Evolutionary conservation across 192 early-diverging fungal species (phyloP), one percentile per base, ranked within the genome.

Genomic region (Chytriomyces hyalinus): DNA sequence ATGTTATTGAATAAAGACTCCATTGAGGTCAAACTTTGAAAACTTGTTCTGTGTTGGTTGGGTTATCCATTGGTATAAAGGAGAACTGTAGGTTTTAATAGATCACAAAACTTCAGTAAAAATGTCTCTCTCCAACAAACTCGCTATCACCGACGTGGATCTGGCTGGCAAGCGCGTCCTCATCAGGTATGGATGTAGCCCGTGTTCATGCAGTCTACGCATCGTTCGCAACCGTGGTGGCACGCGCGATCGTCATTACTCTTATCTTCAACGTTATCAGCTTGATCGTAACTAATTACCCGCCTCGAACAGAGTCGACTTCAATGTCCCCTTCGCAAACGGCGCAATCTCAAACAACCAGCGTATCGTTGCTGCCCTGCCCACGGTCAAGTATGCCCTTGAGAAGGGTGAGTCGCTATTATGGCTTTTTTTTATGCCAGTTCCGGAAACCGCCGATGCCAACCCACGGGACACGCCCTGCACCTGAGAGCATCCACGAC

Each of bases 241-340:
- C 36, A 36, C 13, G 64, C 36, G n/a, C 36, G n/a, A 65, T 17
- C 64, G 3, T 43, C 24, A 11, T 43, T 49, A 50, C 61, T 50
- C 76, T 61, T 47, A 36, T 36, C 13, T 28, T 65, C 36, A 49
- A 46, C 17, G 48, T 51, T 22, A 51, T 51, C 44, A 50, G 44
- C 44, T 70, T 45, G 15, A 49, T n/a, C 10, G 36, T 45, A 17
- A 36, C 57, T 73, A 20, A 63, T 63, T 13, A 61, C 49, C 49
- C 10, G 49, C 49, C 9, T 46, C 44, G 6, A 20, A 26, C 80
- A 95, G 93, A 62, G 96, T 98, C 48, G 96, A 99, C 91, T 99
- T 99, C 84, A 99, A 99, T 84, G 97, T 99, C n/a, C 97, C 97
- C 61, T 93, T 97, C 77, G 92, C 93, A 78, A 88, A 93, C 49